Evolutionary conservation across 2,329 filamentous ascomycete species (phyloP).

Genomic region (Colletotrichum chrysophilum): DNA sequence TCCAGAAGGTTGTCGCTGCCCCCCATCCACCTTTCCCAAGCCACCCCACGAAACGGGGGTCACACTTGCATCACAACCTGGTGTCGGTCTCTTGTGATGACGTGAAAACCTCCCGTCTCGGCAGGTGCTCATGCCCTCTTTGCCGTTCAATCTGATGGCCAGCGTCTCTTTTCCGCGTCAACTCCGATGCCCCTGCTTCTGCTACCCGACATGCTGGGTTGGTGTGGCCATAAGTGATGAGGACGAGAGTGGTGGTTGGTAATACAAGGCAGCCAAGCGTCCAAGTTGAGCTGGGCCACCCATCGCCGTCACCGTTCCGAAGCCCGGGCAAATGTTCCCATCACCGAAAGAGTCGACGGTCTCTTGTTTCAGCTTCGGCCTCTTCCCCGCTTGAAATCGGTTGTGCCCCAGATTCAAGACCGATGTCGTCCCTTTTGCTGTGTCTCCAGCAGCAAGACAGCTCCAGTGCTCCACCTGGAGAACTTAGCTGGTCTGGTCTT

Average conservation of each 20-base stretch:
- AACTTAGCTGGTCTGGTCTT: constrained; percentile 8
- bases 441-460: constrained; percentile 9
- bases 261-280: not conserved
- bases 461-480: constrained; percentile 9
- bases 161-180: not conserved
- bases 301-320: not conserved
- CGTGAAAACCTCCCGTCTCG: not conserved
- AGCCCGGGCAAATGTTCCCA: not conserved
- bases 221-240: not conserved
- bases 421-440: constrained; percentile 12
- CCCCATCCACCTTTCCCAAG: constrained; percentile 8
- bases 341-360: not conserved
- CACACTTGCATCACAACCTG: constrained; percentile 8
- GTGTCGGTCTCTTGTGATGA: constrained; percentile 4
- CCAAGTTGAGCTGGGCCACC: not conserved
- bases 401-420: not conserved
- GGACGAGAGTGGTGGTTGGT: not conserved
- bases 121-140: not conserved
- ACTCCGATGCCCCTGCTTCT: not conserved
- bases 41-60: constrained; percentile 19
- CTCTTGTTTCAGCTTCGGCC: constrained; percentile 5
- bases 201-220: not conserved
- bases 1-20: not conserved
- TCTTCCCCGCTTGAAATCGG: constrained; percentile 3
- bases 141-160: not conserved